Base-by-base conservation (phyloP, 768 basidiomycete species). In the Pulveroboletus frians region DNA sequence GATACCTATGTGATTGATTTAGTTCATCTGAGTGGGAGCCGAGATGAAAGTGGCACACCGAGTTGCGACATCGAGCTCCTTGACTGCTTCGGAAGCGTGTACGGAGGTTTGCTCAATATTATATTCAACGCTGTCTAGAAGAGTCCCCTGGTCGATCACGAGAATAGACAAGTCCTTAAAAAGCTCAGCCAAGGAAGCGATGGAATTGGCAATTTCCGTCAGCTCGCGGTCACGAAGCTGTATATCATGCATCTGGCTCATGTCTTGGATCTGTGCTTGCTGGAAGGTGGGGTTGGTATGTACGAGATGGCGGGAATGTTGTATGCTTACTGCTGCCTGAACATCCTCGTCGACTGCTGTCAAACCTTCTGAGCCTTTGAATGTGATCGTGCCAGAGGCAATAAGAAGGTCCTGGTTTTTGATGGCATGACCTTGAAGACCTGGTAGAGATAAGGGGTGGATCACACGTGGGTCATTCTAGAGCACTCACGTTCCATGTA, bases 111-210 rank as follows among this genome's bases (percentile, higher is more conserved):
- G 85, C 67, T 97, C 92, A 45, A 99, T 88, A 65, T 99, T 99
- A 71, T 92, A 99, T 69, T 99, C 96, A 48, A 98, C 80, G 32
- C 91, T 92, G 69, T 98, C 96, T 47, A 98, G 77, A 29, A 99
- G 79, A 26, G 95, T 97, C 26, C 96, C 96, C 63, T 99, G 96
- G 70, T 98, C 96, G 54, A 98, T 97, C 51, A 99, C 92, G 47
- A 99, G 80, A 31, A 79, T 78, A 13, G 88, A 88, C 39, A 99
- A 76, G 64, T 99, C 96, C 61, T 95, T 92, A 78, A 99, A 99
- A 43, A 99, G 78, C 61, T 95, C 95, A 1, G 94, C 94, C 26
- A 99, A 77, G 38, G 83, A 81, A 36, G 88, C 81, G 58, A 99
- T 99, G 18, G 88, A 92, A 57, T 87, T 84, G 3, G 95, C 93